Percentiles rank a stretch among this genome's conserved stretches.
Conservation (phyloP, 768 basidiomycete genomes). For the Russula vinacea region DNA sequence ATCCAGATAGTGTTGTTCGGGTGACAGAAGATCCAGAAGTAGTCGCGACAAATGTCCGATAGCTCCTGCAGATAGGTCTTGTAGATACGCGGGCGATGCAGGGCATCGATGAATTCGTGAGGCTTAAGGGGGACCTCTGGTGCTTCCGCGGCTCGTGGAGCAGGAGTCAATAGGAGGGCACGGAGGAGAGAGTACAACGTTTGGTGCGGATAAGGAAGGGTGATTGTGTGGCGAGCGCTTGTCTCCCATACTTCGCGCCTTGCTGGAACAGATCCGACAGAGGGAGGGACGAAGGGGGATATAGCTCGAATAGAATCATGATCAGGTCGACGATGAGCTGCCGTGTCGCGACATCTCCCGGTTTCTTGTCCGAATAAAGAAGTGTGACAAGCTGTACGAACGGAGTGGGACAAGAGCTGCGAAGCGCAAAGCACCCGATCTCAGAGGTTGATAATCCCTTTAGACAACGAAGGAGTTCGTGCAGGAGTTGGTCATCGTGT, state of each 20-base stretch:
- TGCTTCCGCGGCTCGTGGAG: constrained; percentile 61
- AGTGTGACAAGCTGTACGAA: constrained; percentile 80
- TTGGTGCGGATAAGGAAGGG: constrained; percentile 70
- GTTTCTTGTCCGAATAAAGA: constrained; percentile 96
- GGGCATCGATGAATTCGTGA: constrained; percentile 75
- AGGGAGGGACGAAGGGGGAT: constrained; percentile 66
- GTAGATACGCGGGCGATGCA: constrained; percentile 69
- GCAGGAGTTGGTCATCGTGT: constrained; percentile 91
- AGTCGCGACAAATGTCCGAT: constrained; percentile 87
- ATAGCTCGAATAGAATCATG: constrained; percentile 84
- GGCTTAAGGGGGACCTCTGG: constrained; percentile 61
- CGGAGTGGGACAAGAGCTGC: constrained; percentile 84
- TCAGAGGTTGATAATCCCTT: constrained; percentile 89
- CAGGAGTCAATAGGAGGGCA: constrained; percentile 67
- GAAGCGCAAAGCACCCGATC: constrained; percentile 85
- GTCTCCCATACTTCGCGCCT: constrained; percentile 33
- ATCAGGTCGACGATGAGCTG: constrained; percentile 89
- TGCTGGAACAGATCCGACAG: constrained; percentile 37
- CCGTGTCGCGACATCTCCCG: constrained; percentile 86
- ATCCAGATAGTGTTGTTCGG: constrained; percentile 91
- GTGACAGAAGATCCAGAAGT: constrained; percentile 98
- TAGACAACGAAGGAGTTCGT: constrained; percentile 89
- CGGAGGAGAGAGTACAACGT: constrained; percentile 72
- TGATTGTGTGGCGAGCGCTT: constrained; percentile 50
- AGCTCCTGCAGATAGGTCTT: constrained; percentile 81